Conservation (phyloP, 257 asterid genomes). For the Echites panduratus region DNA sequence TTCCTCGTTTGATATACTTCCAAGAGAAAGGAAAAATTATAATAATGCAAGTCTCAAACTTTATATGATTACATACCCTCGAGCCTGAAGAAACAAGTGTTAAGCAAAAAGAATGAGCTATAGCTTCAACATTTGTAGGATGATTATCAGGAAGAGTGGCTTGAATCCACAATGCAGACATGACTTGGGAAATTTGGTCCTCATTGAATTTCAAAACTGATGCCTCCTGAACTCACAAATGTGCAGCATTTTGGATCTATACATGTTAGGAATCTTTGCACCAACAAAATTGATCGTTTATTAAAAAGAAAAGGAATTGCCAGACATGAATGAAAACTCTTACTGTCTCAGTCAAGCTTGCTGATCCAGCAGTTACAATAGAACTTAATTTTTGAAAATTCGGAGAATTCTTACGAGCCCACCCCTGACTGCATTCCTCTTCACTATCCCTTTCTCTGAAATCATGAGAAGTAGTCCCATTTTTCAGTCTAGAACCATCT, state of each 20-base stretch:
- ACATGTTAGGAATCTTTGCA: not conserved
- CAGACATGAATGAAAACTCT: constrained; percentile 13
- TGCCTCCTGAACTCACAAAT: constrained; percentile 52
- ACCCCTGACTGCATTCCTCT: constrained; percentile 63
- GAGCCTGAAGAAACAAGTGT: constrained; percentile 56
- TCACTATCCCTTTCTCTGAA: constrained; percentile 43
- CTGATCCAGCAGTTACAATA: constrained; percentile 51
- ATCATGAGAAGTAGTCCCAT: constrained; percentile 38
- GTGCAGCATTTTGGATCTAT: not conserved
- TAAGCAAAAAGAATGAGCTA: constrained; percentile 87
- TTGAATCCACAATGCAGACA: constrained; percentile 85
- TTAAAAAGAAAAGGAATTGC: not conserved
- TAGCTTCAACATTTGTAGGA: constrained; percentile 88
- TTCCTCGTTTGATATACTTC: not conserved
- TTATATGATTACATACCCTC: constrained; percentile 42
- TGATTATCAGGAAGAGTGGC: constrained; percentile 66
- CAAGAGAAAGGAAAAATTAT: not conserved
- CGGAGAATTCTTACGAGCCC: constrained; percentile 65
- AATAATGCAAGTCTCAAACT: not conserved
- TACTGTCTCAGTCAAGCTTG: constrained; percentile 62
- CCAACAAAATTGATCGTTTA: not conserved
- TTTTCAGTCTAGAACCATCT: constrained; percentile 39
- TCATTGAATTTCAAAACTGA: constrained; percentile 64
- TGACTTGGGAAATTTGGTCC: constrained; percentile 80
- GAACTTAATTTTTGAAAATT: constrained; percentile 70